Base-by-base conservation (phyloP, 2,329 filamentous ascomycete species). In the Fusarium equiseti region DNA sequence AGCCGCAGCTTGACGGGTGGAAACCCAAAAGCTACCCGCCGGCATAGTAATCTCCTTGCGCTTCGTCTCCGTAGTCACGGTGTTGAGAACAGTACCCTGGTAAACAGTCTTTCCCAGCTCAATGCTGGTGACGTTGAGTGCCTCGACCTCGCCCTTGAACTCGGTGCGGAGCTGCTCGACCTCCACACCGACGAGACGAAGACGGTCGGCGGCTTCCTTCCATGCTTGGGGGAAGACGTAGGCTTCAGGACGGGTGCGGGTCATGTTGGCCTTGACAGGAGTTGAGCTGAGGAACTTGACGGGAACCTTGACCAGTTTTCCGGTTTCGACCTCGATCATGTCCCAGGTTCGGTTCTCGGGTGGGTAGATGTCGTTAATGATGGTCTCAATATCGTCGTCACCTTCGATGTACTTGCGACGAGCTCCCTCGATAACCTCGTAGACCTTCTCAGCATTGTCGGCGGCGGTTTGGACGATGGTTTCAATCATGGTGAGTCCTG, bases 201-300 rank as follows among this genome's bases (percentile, higher is more conserved):
- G 76, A 16, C 68, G 66, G 3, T 76, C 73, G 1, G 74, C 76
- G 0, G 73, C 63, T 16, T 75, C 71, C 13, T 59, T 62, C 68
- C 74, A 76, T 3, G 74, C 71, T 8, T 73, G 61, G 0, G 76
- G 73, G 49, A 78, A 77, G 24, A 78, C 45, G 20, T 78, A 78
- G 0, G 74, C 76, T 35, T 77, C 75, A 5, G 76, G 76, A 0
- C 76, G 68, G 0, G 49, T 20, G 10, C 76, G 71, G 2, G 76
- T 78, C 7, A 76, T 50, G 49, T 78, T 78, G 2, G 76, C 63
- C 2, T 59, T 61, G 2, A 75, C 67, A 2, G 75, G 76, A 0
- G 76, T 76, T 1, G 73, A 72, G 35, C 70, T 71, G 16, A 75
- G 48, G 27, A 78, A 78, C 1, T 73, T 63, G 6, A 78, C 57